Evolutionary conservation across 495 filamentous ascomycete genomes (phyloP), one percentile per base, ranked within the genome.

Genomic region (Xylaria bambusicola): DNA sequence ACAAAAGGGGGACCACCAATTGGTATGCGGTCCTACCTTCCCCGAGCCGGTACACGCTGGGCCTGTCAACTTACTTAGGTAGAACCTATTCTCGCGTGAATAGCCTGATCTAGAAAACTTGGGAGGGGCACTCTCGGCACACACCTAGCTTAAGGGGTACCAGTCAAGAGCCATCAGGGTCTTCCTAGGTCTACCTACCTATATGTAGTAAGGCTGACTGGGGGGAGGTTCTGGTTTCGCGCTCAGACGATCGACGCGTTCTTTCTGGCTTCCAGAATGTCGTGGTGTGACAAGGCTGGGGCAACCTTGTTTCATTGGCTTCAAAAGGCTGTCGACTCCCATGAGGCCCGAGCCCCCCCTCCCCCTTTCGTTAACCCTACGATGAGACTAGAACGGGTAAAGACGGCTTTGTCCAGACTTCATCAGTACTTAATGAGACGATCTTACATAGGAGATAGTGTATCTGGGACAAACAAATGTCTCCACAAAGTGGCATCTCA

Each of bases 201-300:
- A n/a, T n/a, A n/a, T n/a, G n/a, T n/a, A n/a, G n/a, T 8, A 24
- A 40, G 31, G n/a, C 27, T 41, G 31, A 33, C 10, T 33, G 10
- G 31, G 31, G 15, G 35, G n/a, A n/a, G n/a, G n/a, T n/a, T n/a
- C n/a, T n/a, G n/a, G n/a, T 23, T 38, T 26, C 3, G 13, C 13
- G 23, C 26, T 18, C 7, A 31, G 23, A 17, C 13, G 50, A 69
- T 66, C 66, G 64, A 64, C 61, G 57, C 26, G 59, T 64, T 58
- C 58, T 61, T 66, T 61, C 61, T 59, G 36, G 36, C 64, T 66
- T 53, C 36, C 45, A 45, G 44, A 45, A 66, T 58, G 66, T 66
- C 58, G 55, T 29, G 51, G 56, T 62, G 62, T 33, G 48, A 64
- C 64, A 38, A 69, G 66, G 66, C 66, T 69, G 12, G 36, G 38